A percentile compares a stretch with the other conserved stretches of the same genome.
phyloP scores from a whole-genome alignment of 2,329 filamentous ascomycete species.

The Colletotrichum truncatum region DNA sequence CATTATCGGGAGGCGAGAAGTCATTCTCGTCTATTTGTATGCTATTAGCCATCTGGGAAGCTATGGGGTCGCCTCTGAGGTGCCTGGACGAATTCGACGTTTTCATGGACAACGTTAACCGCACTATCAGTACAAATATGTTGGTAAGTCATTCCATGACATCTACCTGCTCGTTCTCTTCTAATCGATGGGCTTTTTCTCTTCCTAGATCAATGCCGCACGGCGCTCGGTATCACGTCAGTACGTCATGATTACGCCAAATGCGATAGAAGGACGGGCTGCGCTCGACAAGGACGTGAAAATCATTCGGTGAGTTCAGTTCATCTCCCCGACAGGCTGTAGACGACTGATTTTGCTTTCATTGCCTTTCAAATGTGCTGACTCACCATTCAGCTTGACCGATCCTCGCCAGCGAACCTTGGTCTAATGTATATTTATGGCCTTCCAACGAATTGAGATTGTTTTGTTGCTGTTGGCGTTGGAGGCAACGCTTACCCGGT shows the following conservation, averaged over 20 bases:
- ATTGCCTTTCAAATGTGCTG: constrained; percentile 31
- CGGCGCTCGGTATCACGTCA: constrained; percentile 88
- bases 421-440: constrained; percentile 34
- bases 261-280: constrained; percentile 74
- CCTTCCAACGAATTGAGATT: too few relatives aligned
- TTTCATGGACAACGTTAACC: constrained; percentile 98
- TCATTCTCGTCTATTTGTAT: constrained; percentile 98
- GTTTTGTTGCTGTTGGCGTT: too few relatives aligned
- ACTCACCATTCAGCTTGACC: constrained; percentile 53
- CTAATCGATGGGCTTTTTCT: neutral
- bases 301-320: constrained; percentile 71
- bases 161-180: neutral
- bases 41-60: constrained; percentile 93
- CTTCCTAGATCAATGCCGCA: constrained; percentile 80
- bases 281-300: constrained; percentile 75
- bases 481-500: too few relatives aligned
- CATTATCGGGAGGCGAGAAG: constrained; percentile 94
- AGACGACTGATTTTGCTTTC: constrained; percentile 10
- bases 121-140: constrained; percentile 92
- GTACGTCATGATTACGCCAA: constrained; percentile 96
- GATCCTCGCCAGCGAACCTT: constrained; percentile 67
- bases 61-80: constrained; percentile 94
- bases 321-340: neutral
- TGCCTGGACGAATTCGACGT: constrained; percentile 99
- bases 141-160: constrained; percentile 74